phyloP scores from a whole-genome alignment of 2,329 filamentous ascomycete genomes.

The Aspergillus sp. region DNA sequence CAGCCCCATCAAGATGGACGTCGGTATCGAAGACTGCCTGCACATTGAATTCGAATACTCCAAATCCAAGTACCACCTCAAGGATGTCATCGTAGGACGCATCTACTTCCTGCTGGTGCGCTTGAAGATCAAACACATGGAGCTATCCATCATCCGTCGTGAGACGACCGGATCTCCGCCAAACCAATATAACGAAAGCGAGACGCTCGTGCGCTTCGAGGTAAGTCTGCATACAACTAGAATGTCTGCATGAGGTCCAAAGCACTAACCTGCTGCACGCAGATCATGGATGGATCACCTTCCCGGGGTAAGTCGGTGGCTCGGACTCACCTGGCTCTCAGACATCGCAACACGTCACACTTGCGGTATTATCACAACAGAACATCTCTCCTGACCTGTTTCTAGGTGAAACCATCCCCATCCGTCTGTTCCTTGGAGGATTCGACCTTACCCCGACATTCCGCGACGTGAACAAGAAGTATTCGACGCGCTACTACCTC shows the following conservation, averaged over 20 bases:
- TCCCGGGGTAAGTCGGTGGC: constrained; percentile 70
- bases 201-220: constrained; percentile 96
- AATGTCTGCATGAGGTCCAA: constrained; percentile 2
- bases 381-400: constrained; percentile 9
- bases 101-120: constrained; percentile 98
- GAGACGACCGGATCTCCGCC: constrained; percentile 96
- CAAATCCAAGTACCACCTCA: constrained; percentile 98
- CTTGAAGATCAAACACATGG: constrained; percentile 99
- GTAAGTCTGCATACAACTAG: constrained; percentile 47
- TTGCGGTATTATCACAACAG: background rate
- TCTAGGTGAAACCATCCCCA: constrained; percentile 84
- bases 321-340: background rate
- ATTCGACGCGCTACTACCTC: constrained; percentile 95
- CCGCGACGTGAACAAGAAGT: constrained; percentile 99
- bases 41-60: constrained; percentile 99
- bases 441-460: constrained; percentile 98
- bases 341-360: background rate
- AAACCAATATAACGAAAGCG: constrained; percentile 99
- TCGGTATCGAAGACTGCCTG: constrained; percentile 97
- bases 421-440: constrained; percentile 92
- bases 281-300: constrained; percentile 99
- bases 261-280: constrained; percentile 14
- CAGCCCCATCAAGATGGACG: constrained; percentile 99
- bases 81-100: constrained; percentile 96
- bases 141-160: constrained; percentile 92